Conservation (phyloP, 164 flowering plant genomes). For the Berberis vulgaris region DNA sequence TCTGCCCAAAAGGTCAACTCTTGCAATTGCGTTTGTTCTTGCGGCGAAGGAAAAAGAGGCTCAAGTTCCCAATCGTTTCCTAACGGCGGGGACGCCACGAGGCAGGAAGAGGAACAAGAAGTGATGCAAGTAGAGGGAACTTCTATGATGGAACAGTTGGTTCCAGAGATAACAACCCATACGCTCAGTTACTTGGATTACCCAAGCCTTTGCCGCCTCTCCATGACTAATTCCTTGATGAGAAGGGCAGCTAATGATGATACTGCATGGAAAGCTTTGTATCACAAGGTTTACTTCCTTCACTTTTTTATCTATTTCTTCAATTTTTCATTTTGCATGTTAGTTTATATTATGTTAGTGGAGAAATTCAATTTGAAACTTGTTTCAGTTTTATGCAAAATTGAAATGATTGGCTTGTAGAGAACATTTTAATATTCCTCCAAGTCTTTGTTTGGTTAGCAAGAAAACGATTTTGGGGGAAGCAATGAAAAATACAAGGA, state of each 20-base stretch:
- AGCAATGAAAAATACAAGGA: no score
- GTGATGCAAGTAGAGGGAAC: conserved; percentile 45
- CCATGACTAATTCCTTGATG: conserved; percentile 96
- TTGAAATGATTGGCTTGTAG: no score
- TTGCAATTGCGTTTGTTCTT: conserved; percentile 1
- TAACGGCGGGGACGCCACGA: background rate
- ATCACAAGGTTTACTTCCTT: conserved; percentile 62
- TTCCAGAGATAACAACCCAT: conserved; percentile 94
- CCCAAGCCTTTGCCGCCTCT: conserved; percentile 87
- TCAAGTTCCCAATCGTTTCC: no score
- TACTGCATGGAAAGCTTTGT: conserved; percentile 93
- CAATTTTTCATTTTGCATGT: background rate
- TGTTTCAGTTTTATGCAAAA: no score
- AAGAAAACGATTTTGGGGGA: no score
- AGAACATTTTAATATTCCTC: no score
- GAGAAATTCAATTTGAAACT: background rate
- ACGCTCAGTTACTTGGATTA: conserved; percentile 94
- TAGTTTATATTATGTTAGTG: background rate
- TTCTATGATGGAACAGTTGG: conserved; percentile 99
- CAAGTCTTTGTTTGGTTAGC: no score
- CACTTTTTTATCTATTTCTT: background rate
- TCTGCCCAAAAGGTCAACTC: background rate
- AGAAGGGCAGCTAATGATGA: conserved; percentile 96
- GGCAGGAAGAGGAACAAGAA: conserved; percentile 16
- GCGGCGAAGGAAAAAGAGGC: conserved; percentile 9